Evolutionary conservation across 2,329 filamentous ascomycete species (phyloP), one percentile per base, ranked within the genome.

Genomic region (Ascomycota sp.): DNA sequence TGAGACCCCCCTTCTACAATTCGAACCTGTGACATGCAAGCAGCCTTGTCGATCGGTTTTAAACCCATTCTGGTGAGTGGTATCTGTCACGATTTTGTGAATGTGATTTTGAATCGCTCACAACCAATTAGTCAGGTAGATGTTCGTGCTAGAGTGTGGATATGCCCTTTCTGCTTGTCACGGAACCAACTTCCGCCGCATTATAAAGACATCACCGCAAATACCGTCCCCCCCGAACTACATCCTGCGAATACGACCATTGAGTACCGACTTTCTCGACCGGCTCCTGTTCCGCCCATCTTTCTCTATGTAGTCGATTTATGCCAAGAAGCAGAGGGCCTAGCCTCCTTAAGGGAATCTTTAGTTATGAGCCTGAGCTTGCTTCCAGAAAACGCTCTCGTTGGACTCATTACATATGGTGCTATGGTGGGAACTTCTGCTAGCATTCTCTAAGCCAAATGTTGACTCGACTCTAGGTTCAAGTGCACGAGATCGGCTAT

Each of bases 401-500:
- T 91, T 28, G 81, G 80, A 23, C 56, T 91, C 35, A 78, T 91
- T 43, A 89, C 81, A 28, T 91, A 72, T 47, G 89, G 89, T 37
- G 95, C 89, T 26, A 95, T 93, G 82, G 79, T 81, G 63, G 21
- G 31, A 9, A 7, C 4, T 5, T 8, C 11, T 4, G 2, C 4
- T 4, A 24, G 10, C 3, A 20, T 24, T 25, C n/a, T n/a, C n/a
- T n/a, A n/a, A n/a, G n/a, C n/a, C n/a, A n/a, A n/a, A n/a, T n/a
- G n/a, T n/a, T n/a, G n/a, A n/a, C n/a, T n/a, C n/a, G 7, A 8
- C 8, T 11, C 29, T 10, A 83, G 78, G 73, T 82, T 21, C 85
- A 94, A 69, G 82, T 98, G 12, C 89, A 98, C 50, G 89, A 98
- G 56, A 81, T 98, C 41, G 89, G 89, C 32, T 98, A 98, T 50